Conservation (phyloP, 2,329 filamentous ascomycete species). For the Colletotrichum lini region DNA sequence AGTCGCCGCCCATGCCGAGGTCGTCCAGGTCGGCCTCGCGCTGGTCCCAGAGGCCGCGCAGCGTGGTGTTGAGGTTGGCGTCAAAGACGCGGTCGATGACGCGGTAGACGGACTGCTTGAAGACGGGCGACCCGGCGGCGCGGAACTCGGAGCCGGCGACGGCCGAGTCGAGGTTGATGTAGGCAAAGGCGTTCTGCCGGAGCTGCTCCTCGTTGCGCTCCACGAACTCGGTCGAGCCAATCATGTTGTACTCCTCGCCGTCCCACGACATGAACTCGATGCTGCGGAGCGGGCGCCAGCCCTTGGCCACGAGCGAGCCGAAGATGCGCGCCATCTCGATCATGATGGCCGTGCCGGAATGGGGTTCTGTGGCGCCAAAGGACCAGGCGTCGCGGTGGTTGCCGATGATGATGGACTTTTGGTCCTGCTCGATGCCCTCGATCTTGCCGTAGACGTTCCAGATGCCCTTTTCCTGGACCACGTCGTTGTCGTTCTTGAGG, state of each 20-base stretch:
- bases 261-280: constrained; percentile 99
- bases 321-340: constrained; percentile 90
- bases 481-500: constrained; percentile 89
- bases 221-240: constrained; percentile 95
- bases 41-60: constrained; percentile 83
- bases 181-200: constrained; percentile 83
- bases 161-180: constrained; percentile 91
- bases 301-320: constrained; percentile 80
- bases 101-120: constrained; percentile 78
- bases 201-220: constrained; percentile 85
- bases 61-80: constrained; percentile 77
- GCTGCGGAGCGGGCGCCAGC: constrained; percentile 93
- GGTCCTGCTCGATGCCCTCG: constrained; percentile 83
- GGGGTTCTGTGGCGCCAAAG: constrained; percentile 88
- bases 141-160: constrained; percentile 82
- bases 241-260: constrained; percentile 90
- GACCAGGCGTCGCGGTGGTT: constrained; percentile 96
- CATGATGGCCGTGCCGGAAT: constrained; percentile 91
- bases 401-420: constrained; percentile 89
- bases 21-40: constrained; percentile 72
- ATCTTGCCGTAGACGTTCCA: constrained; percentile 94
- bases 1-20: constrained; percentile 84
- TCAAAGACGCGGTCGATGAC: constrained; percentile 83
- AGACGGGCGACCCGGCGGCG: constrained; percentile 86
- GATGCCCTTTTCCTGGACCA: constrained; percentile 84